These are phyloP conservation scores for Coniochaeta ligniaria DNA, from an alignment of 2,329 filamentous ascomycete species.

Conservation along the genomic window DNA sequence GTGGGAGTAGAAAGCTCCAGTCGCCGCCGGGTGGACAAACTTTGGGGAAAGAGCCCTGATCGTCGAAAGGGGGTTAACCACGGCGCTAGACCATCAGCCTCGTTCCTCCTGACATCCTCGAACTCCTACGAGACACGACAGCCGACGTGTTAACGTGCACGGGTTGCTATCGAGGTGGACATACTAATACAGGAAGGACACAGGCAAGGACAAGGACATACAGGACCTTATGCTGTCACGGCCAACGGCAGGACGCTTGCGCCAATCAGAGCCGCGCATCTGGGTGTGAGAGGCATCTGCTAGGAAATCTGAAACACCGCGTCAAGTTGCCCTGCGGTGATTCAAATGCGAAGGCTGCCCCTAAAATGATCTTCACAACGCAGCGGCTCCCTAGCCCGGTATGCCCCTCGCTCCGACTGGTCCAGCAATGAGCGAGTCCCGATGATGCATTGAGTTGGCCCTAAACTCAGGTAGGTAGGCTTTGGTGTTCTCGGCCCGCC, in stretches of 20 bases:
- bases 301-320: conserved; percentile 15
- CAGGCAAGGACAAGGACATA: neutral
- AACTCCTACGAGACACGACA: neutral
- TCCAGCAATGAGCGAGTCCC: neutral
- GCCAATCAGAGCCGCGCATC: conserved; percentile 8
- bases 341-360: neutral
- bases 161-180: neutral
- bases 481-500: neutral
- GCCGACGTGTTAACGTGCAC: neutral
- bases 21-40: neutral
- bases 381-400: neutral
- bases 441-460: neutral
- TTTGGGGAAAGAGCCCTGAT: neutral
- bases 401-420: neutral
- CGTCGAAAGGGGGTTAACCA: neutral
- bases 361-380: neutral
- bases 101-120: neutral
- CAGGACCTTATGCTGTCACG: conserved; percentile 6
- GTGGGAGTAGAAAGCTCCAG: neutral
- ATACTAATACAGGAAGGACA: too few relatives aligned
- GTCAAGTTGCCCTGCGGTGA: conserved; percentile 8
- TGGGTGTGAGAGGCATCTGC: conserved; percentile 4
- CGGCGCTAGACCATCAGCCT: neutral
- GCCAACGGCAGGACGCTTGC: neutral
- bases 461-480: neutral